Percentiles rank a stretch among this genome's conserved stretches.
Evolutionary conservation across 2,329 filamentous ascomycete species (phyloP).

Genomic region (Orbilia javanica): DNA sequence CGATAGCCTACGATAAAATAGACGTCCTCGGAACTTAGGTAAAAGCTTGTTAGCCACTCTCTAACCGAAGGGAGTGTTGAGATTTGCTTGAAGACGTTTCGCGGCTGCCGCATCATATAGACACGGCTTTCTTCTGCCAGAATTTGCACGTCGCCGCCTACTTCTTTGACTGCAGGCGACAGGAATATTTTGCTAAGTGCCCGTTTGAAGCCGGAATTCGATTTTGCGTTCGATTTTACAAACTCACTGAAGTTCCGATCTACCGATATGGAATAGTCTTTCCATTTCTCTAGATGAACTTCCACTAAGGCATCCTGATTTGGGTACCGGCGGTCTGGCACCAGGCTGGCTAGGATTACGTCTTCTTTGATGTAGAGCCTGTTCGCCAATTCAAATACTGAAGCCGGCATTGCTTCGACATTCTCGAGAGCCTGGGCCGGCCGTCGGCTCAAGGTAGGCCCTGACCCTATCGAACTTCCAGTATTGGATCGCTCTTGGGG

Average conservation of each 20-base stretch:
- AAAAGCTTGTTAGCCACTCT: slow-evolving; percentile 14
- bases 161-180: slow-evolving; percentile 23
- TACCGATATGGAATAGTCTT: slow-evolving; percentile 31
- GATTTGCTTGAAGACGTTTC: slow-evolving; percentile 23
- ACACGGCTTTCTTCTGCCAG: slow-evolving; percentile 40
- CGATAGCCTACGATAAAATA: slow-evolving; percentile 45
- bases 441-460: background rate
- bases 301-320: slow-evolving; percentile 31
- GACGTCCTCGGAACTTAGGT: background rate
- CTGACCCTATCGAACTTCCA: background rate
- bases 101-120: slow-evolving; percentile 38
- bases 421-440: background rate
- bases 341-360: slow-evolving; percentile 25
- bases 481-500: background rate
- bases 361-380: slow-evolving; percentile 36
- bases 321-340: slow-evolving; percentile 41
- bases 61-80: slow-evolving; percentile 1
- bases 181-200: slow-evolving; percentile 37
- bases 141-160: slow-evolving; percentile 33
- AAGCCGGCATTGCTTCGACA: slow-evolving; percentile 16
- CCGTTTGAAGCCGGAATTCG: slow-evolving; percentile 23
- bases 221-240: slow-evolving; percentile 18
- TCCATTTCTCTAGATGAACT: slow-evolving; percentile 11
- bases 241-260: slow-evolving; percentile 48
- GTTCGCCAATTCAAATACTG: slow-evolving; percentile 24